Percentiles rank a stretch among this genome's conserved stretches.
Evolutionary conservation across 371 early-diverging fungal genomes (phyloP).

Genomic region (Circinella umbellata): DNA sequence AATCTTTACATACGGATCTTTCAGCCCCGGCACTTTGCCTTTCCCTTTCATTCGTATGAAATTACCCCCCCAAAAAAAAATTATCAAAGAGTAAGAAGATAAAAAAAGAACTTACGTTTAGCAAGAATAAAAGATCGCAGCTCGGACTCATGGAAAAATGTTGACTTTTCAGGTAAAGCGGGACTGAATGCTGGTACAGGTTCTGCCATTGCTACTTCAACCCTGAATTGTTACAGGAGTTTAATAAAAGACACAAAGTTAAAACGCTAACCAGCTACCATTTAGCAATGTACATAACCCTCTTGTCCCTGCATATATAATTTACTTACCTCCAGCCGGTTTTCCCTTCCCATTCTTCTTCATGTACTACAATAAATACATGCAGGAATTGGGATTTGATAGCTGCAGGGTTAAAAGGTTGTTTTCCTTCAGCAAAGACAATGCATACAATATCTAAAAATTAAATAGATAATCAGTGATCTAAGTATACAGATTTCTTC

Average conservation of each 20-base stretch:
- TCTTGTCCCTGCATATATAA: neutral
- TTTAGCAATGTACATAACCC: neutral
- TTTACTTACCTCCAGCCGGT: conserved; percentile 42
- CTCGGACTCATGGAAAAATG: conserved; percentile 58
- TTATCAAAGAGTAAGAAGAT: neutral
- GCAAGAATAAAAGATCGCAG: conserved; percentile 65
- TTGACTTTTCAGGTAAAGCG: conserved; percentile 59
- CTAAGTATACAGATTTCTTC: no score
- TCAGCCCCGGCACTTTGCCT: neutral
- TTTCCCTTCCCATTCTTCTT: conserved; percentile 41
- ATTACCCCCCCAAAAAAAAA: neutral
- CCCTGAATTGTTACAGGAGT: conserved; percentile 26
- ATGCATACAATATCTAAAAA: conserved; percentile 74
- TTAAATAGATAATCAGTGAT: no score
- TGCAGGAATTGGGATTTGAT: conserved; percentile 82
- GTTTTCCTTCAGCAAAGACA: conserved; percentile 69
- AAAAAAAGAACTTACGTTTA: conserved; percentile 48
- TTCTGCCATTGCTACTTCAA: conserved; percentile 62
- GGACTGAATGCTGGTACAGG: conserved; percentile 77
- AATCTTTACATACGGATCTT: no score
- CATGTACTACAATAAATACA: conserved; percentile 72
- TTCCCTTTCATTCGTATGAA: neutral
- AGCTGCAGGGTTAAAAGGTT: conserved; percentile 72
- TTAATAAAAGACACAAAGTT: neutral
- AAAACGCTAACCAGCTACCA: neutral